Conservation (phyloP, 331 rosid species). For the Phaseolus coccineus region DNA sequence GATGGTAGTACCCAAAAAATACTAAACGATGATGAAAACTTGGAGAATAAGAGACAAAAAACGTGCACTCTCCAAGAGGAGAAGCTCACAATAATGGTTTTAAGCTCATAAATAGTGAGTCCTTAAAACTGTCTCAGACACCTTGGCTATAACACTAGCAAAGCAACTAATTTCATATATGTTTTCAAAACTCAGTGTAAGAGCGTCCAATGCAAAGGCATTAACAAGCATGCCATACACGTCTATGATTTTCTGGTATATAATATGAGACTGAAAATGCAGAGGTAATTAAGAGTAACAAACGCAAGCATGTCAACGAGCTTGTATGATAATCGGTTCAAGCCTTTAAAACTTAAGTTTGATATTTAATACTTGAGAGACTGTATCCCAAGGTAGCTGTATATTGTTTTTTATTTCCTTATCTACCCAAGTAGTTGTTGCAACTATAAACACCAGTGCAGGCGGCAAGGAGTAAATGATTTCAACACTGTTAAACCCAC, state of each 20-base stretch:
- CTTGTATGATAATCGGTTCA: not conserved
- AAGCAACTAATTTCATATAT: not conserved
- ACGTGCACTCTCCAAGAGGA: too few species aligned
- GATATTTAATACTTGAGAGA: constrained; percentile 11
- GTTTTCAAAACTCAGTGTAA: not conserved
- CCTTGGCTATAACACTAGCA: too few species aligned
- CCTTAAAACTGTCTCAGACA: too few species aligned
- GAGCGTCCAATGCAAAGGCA: not conserved
- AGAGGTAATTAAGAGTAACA: not conserved
- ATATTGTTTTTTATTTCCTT: not conserved
- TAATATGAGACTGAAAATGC: not conserved
- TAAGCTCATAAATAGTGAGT: too few species aligned
- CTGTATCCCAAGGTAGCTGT: not conserved
- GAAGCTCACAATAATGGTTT: too few species aligned
- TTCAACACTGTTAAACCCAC: constrained; percentile 5
- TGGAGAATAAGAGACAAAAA: too few species aligned
- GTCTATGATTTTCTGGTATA: not conserved
- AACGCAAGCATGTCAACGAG: not conserved
- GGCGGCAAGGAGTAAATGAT: constrained; percentile 27
- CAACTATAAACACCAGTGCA: constrained; percentile 15
- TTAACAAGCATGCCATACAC: not conserved
- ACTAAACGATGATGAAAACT: too few species aligned
- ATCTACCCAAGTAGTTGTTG: constrained; percentile 21
- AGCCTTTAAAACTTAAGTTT: not conserved
- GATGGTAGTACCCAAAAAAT: too few species aligned